These are phyloP conservation scores for Tephrocybe rancida DNA, from an alignment of 768 basidiomycete species.

Conservation along the genomic window DNA sequence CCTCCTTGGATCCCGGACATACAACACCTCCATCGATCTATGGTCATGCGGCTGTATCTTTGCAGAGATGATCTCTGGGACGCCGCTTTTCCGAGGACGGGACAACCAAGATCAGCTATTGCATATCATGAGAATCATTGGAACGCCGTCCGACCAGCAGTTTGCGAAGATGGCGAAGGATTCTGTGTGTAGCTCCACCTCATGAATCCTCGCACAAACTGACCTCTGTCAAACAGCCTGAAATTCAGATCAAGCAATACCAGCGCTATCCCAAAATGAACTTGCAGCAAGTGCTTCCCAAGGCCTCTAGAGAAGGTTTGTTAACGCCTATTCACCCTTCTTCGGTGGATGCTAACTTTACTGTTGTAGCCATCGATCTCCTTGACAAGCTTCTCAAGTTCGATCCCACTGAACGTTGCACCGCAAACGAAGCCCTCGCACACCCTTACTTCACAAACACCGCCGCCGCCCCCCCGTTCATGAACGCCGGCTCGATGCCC, in stretches of 20 bases:
- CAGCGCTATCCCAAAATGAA: conserved; percentile 87
- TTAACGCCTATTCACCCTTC: neutral
- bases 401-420: conserved; percentile 89
- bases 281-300: conserved; percentile 79
- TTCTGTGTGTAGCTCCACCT: conserved; percentile 57
- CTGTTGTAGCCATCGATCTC: conserved; percentile 79
- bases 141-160: conserved; percentile 89
- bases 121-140: conserved; percentile 96
- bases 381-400: conserved; percentile 95
- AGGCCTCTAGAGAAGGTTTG: conserved; percentile 81
- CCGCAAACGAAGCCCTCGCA: conserved; percentile 86
- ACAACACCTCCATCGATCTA: conserved; percentile 97
- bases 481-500: conserved; percentile 59
- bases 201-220: neutral
- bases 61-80: conserved; percentile 98
- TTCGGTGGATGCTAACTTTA: neutral
- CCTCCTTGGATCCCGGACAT: conserved; percentile 93
- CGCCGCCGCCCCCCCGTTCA: conserved; percentile 41
- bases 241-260: conserved; percentile 82
- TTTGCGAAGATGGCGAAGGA: conserved; percentile 89
- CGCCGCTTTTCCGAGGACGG: conserved; percentile 93
- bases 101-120: conserved; percentile 98
- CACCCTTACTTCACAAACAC: conserved; percentile 89
- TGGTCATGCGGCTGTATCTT: conserved; percentile 99
- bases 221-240: conserved; percentile 55